A percentile compares a stretch with the other conserved stretches of the same genome.
These are phyloP conservation scores for Dactylis glomerata DNA, from an alignment of 176 grass and related monocot species.

Conservation along the genomic window DNA sequence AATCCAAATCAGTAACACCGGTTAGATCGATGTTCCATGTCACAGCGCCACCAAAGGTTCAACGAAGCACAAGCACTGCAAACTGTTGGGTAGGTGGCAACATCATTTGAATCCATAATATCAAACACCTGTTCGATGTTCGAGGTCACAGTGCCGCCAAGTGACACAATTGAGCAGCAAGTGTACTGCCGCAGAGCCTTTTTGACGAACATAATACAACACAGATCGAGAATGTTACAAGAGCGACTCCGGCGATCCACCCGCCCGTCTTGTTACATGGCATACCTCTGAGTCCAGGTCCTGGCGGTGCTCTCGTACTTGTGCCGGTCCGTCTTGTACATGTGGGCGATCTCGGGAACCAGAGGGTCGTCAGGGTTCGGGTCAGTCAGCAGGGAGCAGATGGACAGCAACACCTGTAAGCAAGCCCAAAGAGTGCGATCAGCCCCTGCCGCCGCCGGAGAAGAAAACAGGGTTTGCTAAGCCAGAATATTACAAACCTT, in stretches of 20 bases:
- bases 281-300: conserved; percentile 82
- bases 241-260: neutral
- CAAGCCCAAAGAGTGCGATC: neutral
- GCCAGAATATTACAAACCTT: conserved; percentile 33
- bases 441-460: neutral
- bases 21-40: too few relatives aligned
- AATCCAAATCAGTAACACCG: too few relatives aligned
- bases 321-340: conserved; percentile 70
- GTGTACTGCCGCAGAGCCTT: neutral
- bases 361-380: conserved; percentile 76
- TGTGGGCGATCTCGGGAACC: conserved; percentile 78
- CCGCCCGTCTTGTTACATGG: conserved; percentile 30
- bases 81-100: neutral
- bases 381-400: conserved; percentile 66
- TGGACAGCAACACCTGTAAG: conserved; percentile 62
- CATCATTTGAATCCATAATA: conserved; percentile 1
- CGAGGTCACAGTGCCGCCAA: neutral
- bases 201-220: conserved; percentile 14
- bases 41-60: too few relatives aligned
- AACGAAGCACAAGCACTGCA: neutral
- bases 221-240: conserved; percentile 8
- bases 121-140: conserved; percentile 10
- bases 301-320: conserved; percentile 71
- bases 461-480: neutral
- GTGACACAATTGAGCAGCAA: neutral